Base-by-base conservation (phyloP, 352 stramenopile species). In the Vaucheria bursata region DNA sequence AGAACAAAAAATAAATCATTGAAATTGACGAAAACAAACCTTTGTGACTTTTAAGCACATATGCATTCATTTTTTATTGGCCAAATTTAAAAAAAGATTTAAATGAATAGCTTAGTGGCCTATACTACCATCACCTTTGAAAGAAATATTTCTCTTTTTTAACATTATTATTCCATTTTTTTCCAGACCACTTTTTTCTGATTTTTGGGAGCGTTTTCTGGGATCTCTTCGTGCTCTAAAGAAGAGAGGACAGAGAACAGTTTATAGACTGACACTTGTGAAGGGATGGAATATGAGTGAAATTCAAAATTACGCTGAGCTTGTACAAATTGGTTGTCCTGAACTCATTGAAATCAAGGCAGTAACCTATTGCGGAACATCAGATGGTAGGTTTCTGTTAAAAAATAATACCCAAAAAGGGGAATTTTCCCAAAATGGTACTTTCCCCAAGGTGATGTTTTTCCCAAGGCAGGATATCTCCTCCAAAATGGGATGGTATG, bases 231-330 rank as follows among this genome's bases (percentile, higher is more conserved):
- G 88, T 49, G 86, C 91, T 73, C 87, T 98, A 2, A 96, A 95
- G 82, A 84, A 88, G 76, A 98, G 97, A 89, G 91, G 90, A 12
- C 93, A 98, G 83, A 90, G 95, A 35, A 99, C 95, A 0, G 95
- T 95, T 18, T 97, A 97, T 78, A 91, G 96, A 68, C 88, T 99
- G 72, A 99, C 96, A 31, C 89, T 99, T 0, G 94, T 98, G 31
- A 98, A 98, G 87, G 91, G 92, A 37, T 97, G 95, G 88, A 99
- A 98, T 85, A 84, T 73, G 64, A 50, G 12, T 33, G 67, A 73
- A 64, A 53, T 82, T n/a, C 40, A 64, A n/a, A n/a, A 77, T 31
- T 80, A 84, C 39, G 52, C 69, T 29, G 65, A 67, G 34, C 79
- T 88, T 8, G 38, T 88, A 5, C 84, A 88, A 65, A 92, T 93